Evolutionary conservation across 2,329 filamentous ascomycete species (phyloP).

Genomic region (Fusarium marasasianum): DNA sequence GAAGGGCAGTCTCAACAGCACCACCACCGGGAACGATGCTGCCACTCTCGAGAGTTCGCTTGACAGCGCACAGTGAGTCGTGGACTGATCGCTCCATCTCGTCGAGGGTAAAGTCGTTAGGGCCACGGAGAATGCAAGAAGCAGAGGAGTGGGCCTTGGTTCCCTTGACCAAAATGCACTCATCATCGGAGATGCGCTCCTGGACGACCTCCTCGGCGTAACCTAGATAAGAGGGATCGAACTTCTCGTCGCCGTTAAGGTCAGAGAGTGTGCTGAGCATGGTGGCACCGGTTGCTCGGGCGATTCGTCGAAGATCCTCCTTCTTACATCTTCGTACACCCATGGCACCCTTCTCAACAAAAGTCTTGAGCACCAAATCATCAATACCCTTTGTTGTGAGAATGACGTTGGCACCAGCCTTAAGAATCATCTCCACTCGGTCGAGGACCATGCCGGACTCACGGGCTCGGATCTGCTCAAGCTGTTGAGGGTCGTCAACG

Average conservation of each 20-base stretch:
- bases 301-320: slow-evolving; percentile 95
- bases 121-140: slow-evolving; percentile 92
- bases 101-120: slow-evolving; percentile 96
- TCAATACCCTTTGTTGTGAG: slow-evolving; percentile 99
- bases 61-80: slow-evolving; percentile 95
- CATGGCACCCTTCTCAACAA: slow-evolving; percentile 95
- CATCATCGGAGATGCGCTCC: slow-evolving; percentile 97
- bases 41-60: slow-evolving; percentile 95
- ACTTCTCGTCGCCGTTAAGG: slow-evolving; percentile 96
- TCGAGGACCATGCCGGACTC: slow-evolving; percentile 95
- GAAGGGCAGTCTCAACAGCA: slow-evolving; percentile 96
- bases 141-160: slow-evolving; percentile 94
- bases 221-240: slow-evolving; percentile 89
- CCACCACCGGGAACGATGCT: slow-evolving; percentile 96
- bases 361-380: slow-evolving; percentile 92
- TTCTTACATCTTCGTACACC: slow-evolving; percentile 97
- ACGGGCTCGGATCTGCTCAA: slow-evolving; percentile 94
- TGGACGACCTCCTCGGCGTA: slow-evolving; percentile 96
- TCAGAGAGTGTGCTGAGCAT: slow-evolving; percentile 94
- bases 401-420: slow-evolving; percentile 95
- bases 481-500: slow-evolving; percentile 94
- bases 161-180: slow-evolving; percentile 96
- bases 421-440: slow-evolving; percentile 95
- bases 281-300: slow-evolving; percentile 93
- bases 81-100: slow-evolving; percentile 99